Conservation (phyloP, 129 eudicot species). For the Flaveria linearis region DNA sequence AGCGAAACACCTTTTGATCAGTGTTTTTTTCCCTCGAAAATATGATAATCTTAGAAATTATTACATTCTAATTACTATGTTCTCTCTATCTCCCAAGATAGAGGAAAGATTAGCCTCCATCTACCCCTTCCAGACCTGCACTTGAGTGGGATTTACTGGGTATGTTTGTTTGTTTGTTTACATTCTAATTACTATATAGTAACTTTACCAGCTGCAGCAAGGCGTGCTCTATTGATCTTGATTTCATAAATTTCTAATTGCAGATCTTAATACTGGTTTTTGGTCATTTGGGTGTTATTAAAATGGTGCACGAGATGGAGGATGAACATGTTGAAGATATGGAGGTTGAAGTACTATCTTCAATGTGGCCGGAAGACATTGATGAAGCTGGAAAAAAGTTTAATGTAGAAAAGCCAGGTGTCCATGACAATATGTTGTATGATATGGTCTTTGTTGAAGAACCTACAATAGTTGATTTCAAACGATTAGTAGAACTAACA, state of each 20-base stretch:
- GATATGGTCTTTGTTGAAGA: conserved; percentile 60
- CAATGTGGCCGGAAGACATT: conserved; percentile 96
- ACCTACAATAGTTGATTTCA: conserved; percentile 63
- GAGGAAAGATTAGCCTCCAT: too few relatives aligned
- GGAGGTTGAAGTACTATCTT: conserved; percentile 72
- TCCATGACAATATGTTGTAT: conserved; percentile 70
- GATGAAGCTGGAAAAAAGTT: conserved; percentile 81
- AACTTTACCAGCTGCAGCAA: not conserved
- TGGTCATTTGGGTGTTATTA: not conserved
- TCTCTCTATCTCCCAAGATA: too few relatives aligned
- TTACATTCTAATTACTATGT: not conserved
- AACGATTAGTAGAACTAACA: conserved; percentile 65
- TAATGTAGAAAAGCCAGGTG: conserved; percentile 66
- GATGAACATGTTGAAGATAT: conserved; percentile 58
- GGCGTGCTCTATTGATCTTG: conserved; percentile 7
- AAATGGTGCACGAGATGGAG: conserved; percentile 44
- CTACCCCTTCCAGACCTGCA: too few relatives aligned
- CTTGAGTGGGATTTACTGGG: too few relatives aligned
- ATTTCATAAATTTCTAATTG: conserved; percentile 17
- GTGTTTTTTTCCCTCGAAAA: not conserved
- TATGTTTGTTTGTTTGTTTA: too few relatives aligned
- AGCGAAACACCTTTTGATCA: not conserved
- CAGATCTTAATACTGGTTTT: conserved; percentile 20
- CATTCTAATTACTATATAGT: not conserved
- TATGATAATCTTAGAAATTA: not conserved